Percentiles rank a stretch among this genome's conserved stretches.
These are phyloP conservation scores for Apophysomyces trapeziformis DNA, from an alignment of 371 early-diverging fungal genomes.

Conservation along the genomic window DNA sequence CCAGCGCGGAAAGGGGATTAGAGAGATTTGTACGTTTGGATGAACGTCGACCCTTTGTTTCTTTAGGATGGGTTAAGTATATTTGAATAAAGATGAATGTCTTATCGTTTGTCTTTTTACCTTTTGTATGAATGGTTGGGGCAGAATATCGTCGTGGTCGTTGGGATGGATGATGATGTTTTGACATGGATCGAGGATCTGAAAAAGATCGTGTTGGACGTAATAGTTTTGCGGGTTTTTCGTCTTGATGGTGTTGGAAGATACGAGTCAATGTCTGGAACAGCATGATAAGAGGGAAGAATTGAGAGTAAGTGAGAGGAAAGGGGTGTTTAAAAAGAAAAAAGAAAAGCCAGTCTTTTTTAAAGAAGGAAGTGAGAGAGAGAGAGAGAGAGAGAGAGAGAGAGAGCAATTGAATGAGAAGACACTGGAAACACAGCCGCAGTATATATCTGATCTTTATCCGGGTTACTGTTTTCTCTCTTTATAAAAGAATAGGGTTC, in stretches of 20 bases:
- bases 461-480: neutral
- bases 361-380: neutral
- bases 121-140: slow-evolving; percentile 13
- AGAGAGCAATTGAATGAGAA: neutral
- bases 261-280: slow-evolving; percentile 5
- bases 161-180: slow-evolving; percentile 10
- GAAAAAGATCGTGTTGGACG: slow-evolving; percentile 7
- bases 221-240: slow-evolving; percentile 1
- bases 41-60: neutral
- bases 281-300: neutral
- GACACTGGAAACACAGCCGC: neutral
- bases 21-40: slow-evolving; percentile 21
- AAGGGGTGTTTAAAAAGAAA: neutral
- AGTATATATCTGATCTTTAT: neutral
- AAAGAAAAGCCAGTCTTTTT: no score
- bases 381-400: slow-evolving; percentile 2
- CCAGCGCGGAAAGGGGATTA: slow-evolving; percentile 19
- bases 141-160: slow-evolving; percentile 24
- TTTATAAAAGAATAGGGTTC: neutral
- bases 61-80: neutral
- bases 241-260: neutral
- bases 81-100: neutral
- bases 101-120: neutral
- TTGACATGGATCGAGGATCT: neutral
- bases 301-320: neutral